A percentile compares a stretch with the other conserved stretches of the same genome.
These are phyloP conservation scores for Pseudocercospora macadamiae DNA, from an alignment of 2,329 filamentous ascomycete species.

Conservation along the genomic window DNA sequence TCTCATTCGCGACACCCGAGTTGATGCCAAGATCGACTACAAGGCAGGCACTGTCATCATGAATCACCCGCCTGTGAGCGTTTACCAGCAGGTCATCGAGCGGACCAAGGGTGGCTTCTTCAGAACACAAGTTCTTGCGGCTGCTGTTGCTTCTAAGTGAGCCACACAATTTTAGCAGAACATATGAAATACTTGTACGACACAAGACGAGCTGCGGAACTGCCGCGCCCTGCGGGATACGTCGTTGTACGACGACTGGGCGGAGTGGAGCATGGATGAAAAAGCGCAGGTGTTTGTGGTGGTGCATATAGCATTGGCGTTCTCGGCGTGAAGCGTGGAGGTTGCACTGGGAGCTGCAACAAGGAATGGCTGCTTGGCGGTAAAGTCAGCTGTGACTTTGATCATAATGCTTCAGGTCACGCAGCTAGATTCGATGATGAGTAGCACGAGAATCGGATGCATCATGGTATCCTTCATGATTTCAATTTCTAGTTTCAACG, in stretches of 20 bases:
- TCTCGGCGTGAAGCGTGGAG: conserved; percentile 22
- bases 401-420: neutral
- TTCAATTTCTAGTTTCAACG: too few relatives aligned
- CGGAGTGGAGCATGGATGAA: neutral
- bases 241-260: too few relatives aligned
- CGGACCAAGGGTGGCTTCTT: conserved; percentile 99
- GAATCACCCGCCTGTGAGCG: conserved; percentile 98
- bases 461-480: too few relatives aligned
- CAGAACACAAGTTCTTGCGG: conserved; percentile 88
- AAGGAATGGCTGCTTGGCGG: too few relatives aligned
- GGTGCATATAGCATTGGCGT: conserved; percentile 30
- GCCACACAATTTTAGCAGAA: neutral
- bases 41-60: conserved; percentile 98
- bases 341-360: conserved; percentile 5
- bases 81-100: conserved; percentile 99
- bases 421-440: neutral
- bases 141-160: conserved; percentile 53
- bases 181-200: neutral
- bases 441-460: too few relatives aligned
- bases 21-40: conserved; percentile 99
- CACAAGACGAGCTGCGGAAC: neutral
- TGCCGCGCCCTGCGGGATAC: too few relatives aligned
- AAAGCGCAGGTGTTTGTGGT: conserved; percentile 15
- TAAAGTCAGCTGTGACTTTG: too few relatives aligned
- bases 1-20: conserved; percentile 93